Conservation (phyloP, 768 basidiomycete species). For the Auricularia heimuer region DNA sequence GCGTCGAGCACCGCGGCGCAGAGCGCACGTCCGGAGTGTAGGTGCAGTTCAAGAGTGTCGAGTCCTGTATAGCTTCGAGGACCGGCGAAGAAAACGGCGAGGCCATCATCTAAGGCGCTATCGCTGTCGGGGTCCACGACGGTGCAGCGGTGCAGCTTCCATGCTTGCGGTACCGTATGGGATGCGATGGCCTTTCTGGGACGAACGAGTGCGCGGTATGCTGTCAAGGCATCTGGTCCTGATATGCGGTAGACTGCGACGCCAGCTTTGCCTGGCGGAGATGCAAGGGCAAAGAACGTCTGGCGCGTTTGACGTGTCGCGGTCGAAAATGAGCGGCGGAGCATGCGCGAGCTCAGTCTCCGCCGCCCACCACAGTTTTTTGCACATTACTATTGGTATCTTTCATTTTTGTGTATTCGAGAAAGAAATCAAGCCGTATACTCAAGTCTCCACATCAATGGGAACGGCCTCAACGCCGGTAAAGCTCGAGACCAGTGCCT, state of each 20-base stretch:
- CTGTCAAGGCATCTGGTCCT: slow-evolving; percentile 62
- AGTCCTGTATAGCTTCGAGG: slow-evolving; percentile 79
- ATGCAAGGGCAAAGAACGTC: slow-evolving; percentile 84
- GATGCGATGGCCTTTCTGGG: not conserved
- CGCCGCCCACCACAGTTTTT: not conserved
- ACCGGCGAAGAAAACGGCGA: slow-evolving; percentile 74
- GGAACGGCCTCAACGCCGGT: slow-evolving; percentile 6
- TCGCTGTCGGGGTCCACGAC: slow-evolving; percentile 52
- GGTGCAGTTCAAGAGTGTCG: slow-evolving; percentile 73
- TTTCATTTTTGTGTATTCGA: not conserved
- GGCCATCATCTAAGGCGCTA: slow-evolving; percentile 65
- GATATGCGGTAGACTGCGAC: slow-evolving; percentile 77
- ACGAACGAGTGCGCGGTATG: slow-evolving; percentile 10
- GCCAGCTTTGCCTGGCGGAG: slow-evolving; percentile 77
- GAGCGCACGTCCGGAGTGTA: slow-evolving; percentile 79
- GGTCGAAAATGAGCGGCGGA: slow-evolving; percentile 7
- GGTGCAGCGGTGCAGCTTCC: slow-evolving; percentile 61
- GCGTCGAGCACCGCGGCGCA: slow-evolving; percentile 59
- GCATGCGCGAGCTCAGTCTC: not conserved
- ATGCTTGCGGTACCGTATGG: slow-evolving; percentile 36
- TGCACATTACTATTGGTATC: too few species aligned
- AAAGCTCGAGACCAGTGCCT: not conserved
- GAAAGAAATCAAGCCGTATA: not conserved
- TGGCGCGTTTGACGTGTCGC: slow-evolving; percentile 32
- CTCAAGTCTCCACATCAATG: slow-evolving; percentile 14